Evolutionary conservation across 2,329 filamentous ascomycete species (phyloP).

Genomic region (Diaporthe vaccinii): DNA sequence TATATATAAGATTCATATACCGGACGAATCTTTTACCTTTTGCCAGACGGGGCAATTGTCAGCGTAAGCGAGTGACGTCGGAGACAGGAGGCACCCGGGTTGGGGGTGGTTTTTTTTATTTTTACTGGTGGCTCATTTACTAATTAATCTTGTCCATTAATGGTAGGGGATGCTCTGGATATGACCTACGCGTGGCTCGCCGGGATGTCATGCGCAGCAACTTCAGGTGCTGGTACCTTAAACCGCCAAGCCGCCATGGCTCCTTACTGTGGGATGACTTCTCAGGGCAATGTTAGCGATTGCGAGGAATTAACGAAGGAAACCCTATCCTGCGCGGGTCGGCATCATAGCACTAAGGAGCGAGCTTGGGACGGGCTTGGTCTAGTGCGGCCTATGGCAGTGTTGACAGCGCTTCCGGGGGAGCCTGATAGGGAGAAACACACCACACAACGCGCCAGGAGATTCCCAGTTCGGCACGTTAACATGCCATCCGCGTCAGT

Average conservation of each 20-base stretch:
- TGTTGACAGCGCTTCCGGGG: not conserved
- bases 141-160: not conserved
- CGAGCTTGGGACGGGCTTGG: not conserved
- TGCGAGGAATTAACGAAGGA: not conserved
- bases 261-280: not conserved
- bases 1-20: not conserved
- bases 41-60: not conserved
- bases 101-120: too few species aligned
- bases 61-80: not conserved
- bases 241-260: not conserved
- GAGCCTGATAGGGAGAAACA: not conserved
- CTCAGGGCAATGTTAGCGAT: not conserved
- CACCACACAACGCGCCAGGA: not conserved
- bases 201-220: not conserved
- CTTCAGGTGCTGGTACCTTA: not conserved
- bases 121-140: not conserved
- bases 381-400: not conserved
- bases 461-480: not conserved
- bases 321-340: not conserved
- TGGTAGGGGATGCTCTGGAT: not conserved
- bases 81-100: not conserved
- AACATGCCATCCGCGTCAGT: not conserved
- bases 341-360: not conserved
- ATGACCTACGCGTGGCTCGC: conserved; percentile 7
- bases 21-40: not conserved